A percentile compares a stretch with the other conserved stretches of the same genome.
phyloP scores from a whole-genome alignment of 2,329 filamentous ascomycete genomes.

The Paracamarosporium sp. region DNA sequence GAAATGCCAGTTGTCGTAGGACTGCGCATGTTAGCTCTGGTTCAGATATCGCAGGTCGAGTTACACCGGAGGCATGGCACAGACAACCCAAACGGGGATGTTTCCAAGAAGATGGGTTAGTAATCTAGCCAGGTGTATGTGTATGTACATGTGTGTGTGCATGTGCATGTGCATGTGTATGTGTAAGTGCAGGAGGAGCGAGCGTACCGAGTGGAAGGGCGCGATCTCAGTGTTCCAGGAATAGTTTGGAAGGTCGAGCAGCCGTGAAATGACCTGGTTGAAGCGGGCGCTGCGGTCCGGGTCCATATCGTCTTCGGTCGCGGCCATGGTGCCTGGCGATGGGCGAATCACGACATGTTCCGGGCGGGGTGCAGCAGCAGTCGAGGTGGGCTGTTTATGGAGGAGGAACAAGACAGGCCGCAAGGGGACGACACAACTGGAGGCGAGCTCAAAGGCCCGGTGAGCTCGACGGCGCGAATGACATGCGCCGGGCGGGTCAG shows the following conservation, averaged over 20 bases:
- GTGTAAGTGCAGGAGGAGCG: neutral
- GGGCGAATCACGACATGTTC: conserved; percentile 16
- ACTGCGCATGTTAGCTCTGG: conserved; percentile 50
- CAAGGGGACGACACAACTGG: neutral
- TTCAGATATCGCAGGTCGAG: neutral
- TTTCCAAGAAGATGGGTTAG: neutral
- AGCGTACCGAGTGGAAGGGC: conserved; percentile 54
- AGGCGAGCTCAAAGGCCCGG: neutral
- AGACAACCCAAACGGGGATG: neutral
- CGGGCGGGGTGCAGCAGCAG: neutral
- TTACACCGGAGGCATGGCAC: neutral
- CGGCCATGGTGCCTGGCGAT: conserved; percentile 24
- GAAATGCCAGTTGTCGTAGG: conserved; percentile 85
- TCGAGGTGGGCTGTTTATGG: neutral
- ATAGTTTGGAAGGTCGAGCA: conserved; percentile 49
- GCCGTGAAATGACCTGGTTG: conserved; percentile 41
- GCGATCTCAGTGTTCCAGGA: conserved; percentile 48
- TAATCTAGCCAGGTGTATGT: neutral
- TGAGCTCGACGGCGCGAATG: conserved; percentile 1
- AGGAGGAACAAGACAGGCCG: neutral
- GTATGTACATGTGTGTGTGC: neutral
- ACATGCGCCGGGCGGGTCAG: conserved; percentile 4
- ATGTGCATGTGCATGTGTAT: neutral
- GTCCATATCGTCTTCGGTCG: conserved; percentile 15
- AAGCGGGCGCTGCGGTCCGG: conserved; percentile 31